Evolutionary conservation across 2,329 filamentous ascomycete genomes (phyloP).

Genomic region (Penicillium sp.): DNA sequence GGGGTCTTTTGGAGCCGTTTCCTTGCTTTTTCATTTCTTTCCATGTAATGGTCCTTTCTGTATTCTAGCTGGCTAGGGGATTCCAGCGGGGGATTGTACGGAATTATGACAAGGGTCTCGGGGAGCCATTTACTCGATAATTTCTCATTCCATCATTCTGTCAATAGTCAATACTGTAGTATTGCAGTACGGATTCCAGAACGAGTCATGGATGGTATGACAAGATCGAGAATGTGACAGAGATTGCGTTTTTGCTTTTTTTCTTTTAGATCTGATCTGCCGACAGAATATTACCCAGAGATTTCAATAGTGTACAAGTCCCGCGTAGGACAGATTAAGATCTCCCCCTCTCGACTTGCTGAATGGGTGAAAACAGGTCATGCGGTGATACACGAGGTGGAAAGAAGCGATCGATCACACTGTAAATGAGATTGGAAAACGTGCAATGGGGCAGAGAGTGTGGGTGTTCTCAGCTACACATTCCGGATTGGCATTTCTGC

Average conservation of each 20-base stretch:
- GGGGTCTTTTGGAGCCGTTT: slow-evolving; percentile 1
- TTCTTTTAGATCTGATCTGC: slow-evolving; percentile 1
- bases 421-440: no score
- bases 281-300: slow-evolving; percentile 2
- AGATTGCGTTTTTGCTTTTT: slow-evolving; percentile 1
- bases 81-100: slow-evolving; percentile 1
- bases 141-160: not conserved
- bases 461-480: no score
- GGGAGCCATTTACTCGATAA: not conserved
- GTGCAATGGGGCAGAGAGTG: no score
- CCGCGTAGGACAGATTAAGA: slow-evolving; percentile 3
- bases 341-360: not conserved
- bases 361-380: slow-evolving; percentile 2
- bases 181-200: no score
- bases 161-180: no score
- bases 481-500: no score
- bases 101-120: slow-evolving; percentile 4
- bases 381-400: slow-evolving; percentile 4
- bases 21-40: not conserved
- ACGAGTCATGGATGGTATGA: no score
- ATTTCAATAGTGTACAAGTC: slow-evolving; percentile 11
- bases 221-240: not conserved
- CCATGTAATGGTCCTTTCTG: not conserved
- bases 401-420: slow-evolving; percentile 4
- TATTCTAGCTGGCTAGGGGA: slow-evolving; percentile 4